These are phyloP conservation scores for Botryosphaeria agaves DNA, from an alignment of 2,329 filamentous ascomycete species.

Conservation along the genomic window DNA sequence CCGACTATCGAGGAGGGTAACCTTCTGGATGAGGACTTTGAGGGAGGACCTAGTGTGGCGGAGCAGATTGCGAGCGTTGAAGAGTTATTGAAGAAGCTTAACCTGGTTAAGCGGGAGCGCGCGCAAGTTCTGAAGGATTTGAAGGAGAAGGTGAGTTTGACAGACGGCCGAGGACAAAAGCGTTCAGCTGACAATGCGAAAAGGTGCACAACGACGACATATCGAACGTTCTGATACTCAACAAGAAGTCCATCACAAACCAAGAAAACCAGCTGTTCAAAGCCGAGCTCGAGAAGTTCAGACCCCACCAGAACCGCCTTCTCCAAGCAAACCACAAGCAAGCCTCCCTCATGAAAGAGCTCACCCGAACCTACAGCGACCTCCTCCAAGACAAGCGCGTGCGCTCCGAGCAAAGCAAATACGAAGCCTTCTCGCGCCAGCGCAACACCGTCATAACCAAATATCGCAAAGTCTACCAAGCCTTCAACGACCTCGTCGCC, in stretches of 20 bases:
- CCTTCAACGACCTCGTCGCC: slow-evolving; percentile 76
- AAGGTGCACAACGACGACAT: slow-evolving; percentile 95
- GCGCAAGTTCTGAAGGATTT: slow-evolving; percentile 88
- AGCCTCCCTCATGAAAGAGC: slow-evolving; percentile 80
- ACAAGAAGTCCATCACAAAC: slow-evolving; percentile 90
- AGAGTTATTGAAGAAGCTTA: slow-evolving; percentile 77
- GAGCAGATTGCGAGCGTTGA: slow-evolving; percentile 85
- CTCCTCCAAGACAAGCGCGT: slow-evolving; percentile 90
- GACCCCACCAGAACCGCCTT: slow-evolving; percentile 78
- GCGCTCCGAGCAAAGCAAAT: slow-evolving; percentile 84
- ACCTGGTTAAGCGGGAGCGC: slow-evolving; percentile 79
- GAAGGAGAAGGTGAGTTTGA: slow-evolving; percentile 68
- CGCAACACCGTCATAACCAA: slow-evolving; percentile 63
- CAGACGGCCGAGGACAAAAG: slow-evolving; percentile 1
- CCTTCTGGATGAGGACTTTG: slow-evolving; percentile 82
- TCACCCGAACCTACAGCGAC: slow-evolving; percentile 72
- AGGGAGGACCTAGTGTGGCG: slow-evolving; percentile 63
- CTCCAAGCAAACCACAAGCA: slow-evolving; percentile 94
- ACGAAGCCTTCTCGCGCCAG: slow-evolving; percentile 74
- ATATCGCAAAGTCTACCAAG: slow-evolving; percentile 84
- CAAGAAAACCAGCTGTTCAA: slow-evolving; percentile 89
- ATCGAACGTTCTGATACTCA: slow-evolving; percentile 88
- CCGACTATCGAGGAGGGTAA: slow-evolving; percentile 55
- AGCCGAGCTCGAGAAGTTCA: slow-evolving; percentile 92
- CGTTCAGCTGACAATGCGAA: slow-evolving; percentile 4